These are phyloP conservation scores for Leccinum griseonigrum DNA, from an alignment of 1,284 basidiomycete species.

Conservation along the genomic window DNA sequence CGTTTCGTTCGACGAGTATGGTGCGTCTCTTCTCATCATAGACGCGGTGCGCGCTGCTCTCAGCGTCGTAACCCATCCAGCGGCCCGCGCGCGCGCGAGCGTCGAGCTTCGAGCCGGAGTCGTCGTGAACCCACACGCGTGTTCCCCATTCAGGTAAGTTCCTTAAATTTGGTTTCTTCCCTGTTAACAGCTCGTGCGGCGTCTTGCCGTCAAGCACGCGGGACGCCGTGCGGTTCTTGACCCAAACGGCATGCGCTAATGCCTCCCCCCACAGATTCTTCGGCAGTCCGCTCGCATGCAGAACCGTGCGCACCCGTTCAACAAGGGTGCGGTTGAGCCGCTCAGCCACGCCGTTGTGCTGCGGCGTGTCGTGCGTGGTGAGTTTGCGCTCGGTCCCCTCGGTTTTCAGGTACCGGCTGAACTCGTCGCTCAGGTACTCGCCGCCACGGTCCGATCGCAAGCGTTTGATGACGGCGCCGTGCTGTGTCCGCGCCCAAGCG, in stretches of 20 bases:
- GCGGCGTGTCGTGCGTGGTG: neutral
- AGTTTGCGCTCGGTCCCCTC: neutral
- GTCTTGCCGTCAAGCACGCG: neutral
- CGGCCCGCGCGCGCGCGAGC: neutral
- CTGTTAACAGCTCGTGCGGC: neutral
- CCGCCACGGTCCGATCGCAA: neutral
- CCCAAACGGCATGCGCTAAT: neutral
- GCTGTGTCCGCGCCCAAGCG: neutral
- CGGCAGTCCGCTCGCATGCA: neutral
- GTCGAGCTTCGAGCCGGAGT: neutral
- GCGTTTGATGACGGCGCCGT: neutral
- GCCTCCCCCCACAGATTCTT: neutral
- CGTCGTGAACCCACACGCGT: neutral
- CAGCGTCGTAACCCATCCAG: neutral
- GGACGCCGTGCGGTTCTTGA: neutral
- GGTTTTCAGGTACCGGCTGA: neutral
- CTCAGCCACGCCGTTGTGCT: neutral
- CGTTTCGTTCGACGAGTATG: neutral
- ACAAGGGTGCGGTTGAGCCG: neutral
- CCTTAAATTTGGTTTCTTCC: neutral
- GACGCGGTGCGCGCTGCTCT: neutral
- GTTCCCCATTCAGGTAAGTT: neutral
- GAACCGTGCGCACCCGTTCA: neutral
- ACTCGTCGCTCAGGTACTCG: constrained; percentile 1
- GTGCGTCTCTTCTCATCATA: neutral